phyloP scores from a whole-genome alignment of 1,284 basidiomycete genomes.

The Ustilago crameri region DNA sequence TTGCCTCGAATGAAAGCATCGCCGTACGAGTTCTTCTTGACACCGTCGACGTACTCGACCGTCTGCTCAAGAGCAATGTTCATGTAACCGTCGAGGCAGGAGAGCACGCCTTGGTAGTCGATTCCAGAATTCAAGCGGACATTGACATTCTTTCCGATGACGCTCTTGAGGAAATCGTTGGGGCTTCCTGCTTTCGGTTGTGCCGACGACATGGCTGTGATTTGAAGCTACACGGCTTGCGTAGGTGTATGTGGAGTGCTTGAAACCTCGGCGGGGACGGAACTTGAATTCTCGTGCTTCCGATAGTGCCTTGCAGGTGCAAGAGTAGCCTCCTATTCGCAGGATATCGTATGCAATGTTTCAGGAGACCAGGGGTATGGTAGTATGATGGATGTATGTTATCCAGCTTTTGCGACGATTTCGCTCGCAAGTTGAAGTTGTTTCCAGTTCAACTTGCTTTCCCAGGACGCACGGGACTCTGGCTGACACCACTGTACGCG shows the following conservation, averaged over 20 bases:
- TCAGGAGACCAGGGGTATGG: neutral
- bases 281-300: neutral
- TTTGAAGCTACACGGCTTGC: neutral
- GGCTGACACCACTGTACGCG: conserved; percentile 32
- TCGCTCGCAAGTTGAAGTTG: neutral
- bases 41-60: conserved; percentile 89
- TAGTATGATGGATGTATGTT: conserved; percentile 25
- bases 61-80: conserved; percentile 98
- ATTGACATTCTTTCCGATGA: conserved; percentile 93
- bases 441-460: neutral
- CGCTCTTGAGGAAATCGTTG: conserved; percentile 69
- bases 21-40: conserved; percentile 86
- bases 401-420: conserved; percentile 22
- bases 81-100: conserved; percentile 92
- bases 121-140: conserved; percentile 95
- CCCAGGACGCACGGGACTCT: conserved; percentile 9
- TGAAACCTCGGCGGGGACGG: neutral
- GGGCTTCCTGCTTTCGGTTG: conserved; percentile 56
- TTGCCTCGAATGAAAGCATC: conserved; percentile 96
- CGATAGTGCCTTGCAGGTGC: neutral
- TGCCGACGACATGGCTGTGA: conserved; percentile 27
- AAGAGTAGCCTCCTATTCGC: neutral
- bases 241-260: neutral
- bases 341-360: neutral
- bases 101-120: conserved; percentile 93